Base-by-base conservation (phyloP, 192 early-diverging fungal species). In the Paraglomus occultum region DNA sequence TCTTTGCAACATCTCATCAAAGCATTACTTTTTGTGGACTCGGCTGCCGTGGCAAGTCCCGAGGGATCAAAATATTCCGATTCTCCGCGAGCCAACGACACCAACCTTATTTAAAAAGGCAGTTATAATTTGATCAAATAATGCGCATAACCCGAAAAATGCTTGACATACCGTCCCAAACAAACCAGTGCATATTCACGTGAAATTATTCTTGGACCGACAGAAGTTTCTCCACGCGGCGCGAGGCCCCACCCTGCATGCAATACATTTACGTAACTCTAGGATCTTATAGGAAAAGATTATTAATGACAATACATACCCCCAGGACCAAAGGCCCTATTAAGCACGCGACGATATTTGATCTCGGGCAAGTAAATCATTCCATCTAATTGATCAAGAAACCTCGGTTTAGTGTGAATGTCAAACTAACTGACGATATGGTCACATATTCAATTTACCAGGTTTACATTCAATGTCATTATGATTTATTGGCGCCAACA, bases 1-100 rank as follows among this genome's bases (percentile, higher is more conserved):
- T 99, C 96, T 73, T 99, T 99, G 81, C 95, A 99, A 79, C 95
- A 97, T 40, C 95, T 87, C 84, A 96, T 92, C 55, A 99, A 78
- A 4, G 96, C 95, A 70, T 96, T 97, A 39, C 88, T 91, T 78
- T 95, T 97, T 76, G 84, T 86, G 2, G 89, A 92, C 79, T 96
- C 95, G 0, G 90, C 84, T 0, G 93, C 93, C 0, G 94, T 95
- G 0, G 94, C 84, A 49, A 96, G 70, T 7, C 82, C 85, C 48
- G 83, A 79, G 44, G 87, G 80, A 67, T 89, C 85, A 77, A 95
- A 96, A 73, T 85, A 95, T 65, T 95, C 94, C 70, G 95, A 91
- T 74, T 96, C 94, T 23, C 96, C 96, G 60, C 96, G 90, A 39
- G 96, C 94, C 74, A 94, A 89, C 38, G 92, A 88, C 8, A 95